Base-by-base conservation (phyloP, 257 asterid species). In the Avicennia marina region DNA sequence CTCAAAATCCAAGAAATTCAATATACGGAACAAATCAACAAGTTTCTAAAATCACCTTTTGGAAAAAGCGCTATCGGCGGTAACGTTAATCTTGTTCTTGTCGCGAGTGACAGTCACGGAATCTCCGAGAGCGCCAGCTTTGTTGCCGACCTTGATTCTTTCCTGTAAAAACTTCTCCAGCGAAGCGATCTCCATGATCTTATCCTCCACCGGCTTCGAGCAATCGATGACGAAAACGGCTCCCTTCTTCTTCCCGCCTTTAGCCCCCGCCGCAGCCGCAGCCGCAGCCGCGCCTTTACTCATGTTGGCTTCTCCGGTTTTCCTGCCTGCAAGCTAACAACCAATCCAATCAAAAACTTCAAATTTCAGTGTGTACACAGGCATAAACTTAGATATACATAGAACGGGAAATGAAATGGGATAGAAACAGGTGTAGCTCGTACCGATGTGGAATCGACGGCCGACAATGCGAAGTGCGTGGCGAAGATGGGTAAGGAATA, bases 231-330 rank as follows among this genome's bases (percentile, higher is more conserved):
- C 74, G 71, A 73, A 75, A 60, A 60, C 75, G 48, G 48, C 73
- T 2, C 76, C 86, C 81, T 78, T 79, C 84, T 82, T 82, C 78
- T 79, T 82, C 73, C 90, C 90, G 12, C 85, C 85, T 41, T 82
- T 82, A 0, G 62, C 78, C n/a, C 67, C 70, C 57, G 70, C 81
- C 52, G 70, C 78, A 33, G 74, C 73, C 49, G 72, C 70, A 22
- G 70, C 81, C 52, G 70, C 78, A 33, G 74, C 73, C 49, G 72
- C 70, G 27, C 72, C 82, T 68, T 77, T 78, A 53, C 87, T 82
- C 90, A 82, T 79, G 70, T 79, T 79, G 27, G 64, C 68, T 57
- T 60, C 19, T 64, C 58, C 58, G n/a, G 33, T 29, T 29, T 29
- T 29, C 3, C 7, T 7, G 7, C 63, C 79, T 68, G 79, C 69